Percentiles rank a stretch among this genome's conserved stretches.
Conservation (phyloP, 208 protist species). For the Crithidia sp. region DNA sequence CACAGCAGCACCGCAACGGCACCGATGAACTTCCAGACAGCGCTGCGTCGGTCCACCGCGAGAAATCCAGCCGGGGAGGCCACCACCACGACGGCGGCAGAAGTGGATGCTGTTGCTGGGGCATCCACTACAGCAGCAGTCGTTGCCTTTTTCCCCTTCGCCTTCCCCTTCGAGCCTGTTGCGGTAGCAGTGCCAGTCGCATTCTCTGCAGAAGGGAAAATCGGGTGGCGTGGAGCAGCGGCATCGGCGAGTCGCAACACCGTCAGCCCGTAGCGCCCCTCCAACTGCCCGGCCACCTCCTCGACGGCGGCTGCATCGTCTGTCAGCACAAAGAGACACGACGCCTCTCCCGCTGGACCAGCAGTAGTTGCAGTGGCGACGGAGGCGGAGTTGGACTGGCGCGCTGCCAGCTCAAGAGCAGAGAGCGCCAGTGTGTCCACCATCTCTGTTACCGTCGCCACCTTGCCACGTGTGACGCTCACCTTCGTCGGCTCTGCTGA, state of each 20-base stretch:
- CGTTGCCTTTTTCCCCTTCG: constrained; percentile 12
- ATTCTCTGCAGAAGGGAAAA: constrained; percentile 9
- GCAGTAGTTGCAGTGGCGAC: background rate
- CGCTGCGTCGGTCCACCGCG: constrained; percentile 57
- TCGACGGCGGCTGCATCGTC: constrained; percentile 35
- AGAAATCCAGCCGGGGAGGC: constrained; percentile 54
- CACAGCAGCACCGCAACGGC: constrained; percentile 36
- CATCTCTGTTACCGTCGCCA: constrained; percentile 17
- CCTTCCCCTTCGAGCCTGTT: background rate
- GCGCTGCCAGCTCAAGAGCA: constrained; percentile 40
- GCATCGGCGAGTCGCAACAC: constrained; percentile 33
- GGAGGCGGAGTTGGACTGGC: background rate
- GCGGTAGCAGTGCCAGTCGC: background rate
- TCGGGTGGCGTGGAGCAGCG: constrained; percentile 15
- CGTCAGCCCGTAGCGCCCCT: constrained; percentile 35
- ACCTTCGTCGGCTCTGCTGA: constrained; percentile 10
- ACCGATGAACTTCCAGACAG: constrained; percentile 75
- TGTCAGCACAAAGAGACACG: constrained; percentile 45
- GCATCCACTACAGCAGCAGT: no score
- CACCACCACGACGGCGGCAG: constrained; percentile 41
- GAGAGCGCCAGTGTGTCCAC: constrained; percentile 33
- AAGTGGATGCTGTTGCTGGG: background rate
- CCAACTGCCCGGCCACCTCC: constrained; percentile 29
- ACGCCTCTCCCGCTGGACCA: constrained; percentile 4
- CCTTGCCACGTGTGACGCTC: constrained; percentile 37